Base-by-base conservation (phyloP, 208 protist genomes). In the Acanthamoeba triangularis region DNA sequence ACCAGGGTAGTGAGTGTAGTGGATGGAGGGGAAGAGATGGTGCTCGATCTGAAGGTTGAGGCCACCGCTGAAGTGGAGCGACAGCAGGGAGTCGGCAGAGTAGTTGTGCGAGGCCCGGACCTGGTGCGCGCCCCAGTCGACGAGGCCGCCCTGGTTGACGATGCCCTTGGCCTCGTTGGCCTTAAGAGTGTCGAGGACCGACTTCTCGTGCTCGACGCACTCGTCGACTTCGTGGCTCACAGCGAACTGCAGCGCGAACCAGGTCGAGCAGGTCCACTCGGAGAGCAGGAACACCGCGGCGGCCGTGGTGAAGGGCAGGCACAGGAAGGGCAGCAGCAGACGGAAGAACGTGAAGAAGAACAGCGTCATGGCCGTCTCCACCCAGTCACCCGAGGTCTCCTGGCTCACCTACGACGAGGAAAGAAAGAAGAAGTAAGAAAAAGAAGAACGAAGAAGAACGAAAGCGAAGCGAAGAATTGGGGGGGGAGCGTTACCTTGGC, bases 21-120 rank as follows among this genome's bases (percentile, higher is more conserved):
- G 96, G 44, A 96, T 52, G 7, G 94, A 95, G n/a, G 96, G 96
- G 69, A 96, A 96, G 30, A 96, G 69, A 61, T 96, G 96, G 93
- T 96, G 96, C 78, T 96, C 95, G 54, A 96, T 96, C 94, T 96
- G 96, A n/a, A 96, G 92, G 94, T 96, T 96, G 44, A 96, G 95
- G 44, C 96, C 96, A 69, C 96, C 96, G 41, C 69, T 96, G 49
- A 52, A 37, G 18, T 96, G 95, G 56, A 96, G 95, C 78, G 69
- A 96, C 13, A 96, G 59, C 13, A 47, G 63, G 33, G 93, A 91
- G 16, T 82, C 95, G 56, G 59, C 56, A 16, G 56, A 44, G 76
- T 96, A 93, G 72, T 95, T 78, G 96, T 96, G 96, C 3, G 82
- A 95, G 18, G 96, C 95, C 23, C 69, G 44, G 18, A 96, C 94